Evolutionary conservation across 192 early-diverging fungal genomes (phyloP).

Genomic region (Phycomyces blakesleeanus): DNA sequence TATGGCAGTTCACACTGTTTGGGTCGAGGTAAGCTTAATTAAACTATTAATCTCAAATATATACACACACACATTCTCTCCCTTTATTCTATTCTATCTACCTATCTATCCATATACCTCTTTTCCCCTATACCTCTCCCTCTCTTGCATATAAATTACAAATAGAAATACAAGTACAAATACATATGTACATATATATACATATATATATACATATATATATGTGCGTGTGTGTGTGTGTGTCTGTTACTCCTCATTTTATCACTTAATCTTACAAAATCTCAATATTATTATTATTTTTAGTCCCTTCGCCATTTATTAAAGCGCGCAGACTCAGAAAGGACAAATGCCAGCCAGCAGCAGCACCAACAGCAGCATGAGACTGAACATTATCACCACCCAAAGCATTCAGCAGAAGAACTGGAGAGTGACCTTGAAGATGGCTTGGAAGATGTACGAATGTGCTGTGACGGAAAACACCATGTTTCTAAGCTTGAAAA

Average conservation of each 20-base stretch:
- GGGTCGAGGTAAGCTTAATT: conserved; percentile 53
- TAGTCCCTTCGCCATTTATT: conserved; percentile 25
- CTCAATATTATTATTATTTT: background rate
- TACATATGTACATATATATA: too few species aligned
- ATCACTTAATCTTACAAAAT: background rate
- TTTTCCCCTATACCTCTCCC: too few species aligned
- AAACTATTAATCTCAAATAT: background rate
- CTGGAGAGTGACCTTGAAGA: conserved; percentile 26
- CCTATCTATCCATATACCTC: too few species aligned
- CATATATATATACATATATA: background rate
- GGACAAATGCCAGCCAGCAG: background rate
- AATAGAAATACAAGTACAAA: too few species aligned
- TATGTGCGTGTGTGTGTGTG: too few species aligned
- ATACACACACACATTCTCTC: too few species aligned
- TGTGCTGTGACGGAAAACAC: conserved; percentile 41
- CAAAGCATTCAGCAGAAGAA: background rate
- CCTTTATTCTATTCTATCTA: too few species aligned
- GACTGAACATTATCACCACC: background rate
- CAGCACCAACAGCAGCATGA: background rate
- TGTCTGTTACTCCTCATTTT: background rate
- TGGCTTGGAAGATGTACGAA: conserved; percentile 34
- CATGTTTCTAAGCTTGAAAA: conserved; percentile 34
- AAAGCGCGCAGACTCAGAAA: background rate
- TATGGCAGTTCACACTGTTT: conserved; percentile 65
- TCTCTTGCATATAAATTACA: too few species aligned